phyloP scores from a whole-genome alignment of 352 stramenopile species.

The Pseudoperonospora humuli region DNA sequence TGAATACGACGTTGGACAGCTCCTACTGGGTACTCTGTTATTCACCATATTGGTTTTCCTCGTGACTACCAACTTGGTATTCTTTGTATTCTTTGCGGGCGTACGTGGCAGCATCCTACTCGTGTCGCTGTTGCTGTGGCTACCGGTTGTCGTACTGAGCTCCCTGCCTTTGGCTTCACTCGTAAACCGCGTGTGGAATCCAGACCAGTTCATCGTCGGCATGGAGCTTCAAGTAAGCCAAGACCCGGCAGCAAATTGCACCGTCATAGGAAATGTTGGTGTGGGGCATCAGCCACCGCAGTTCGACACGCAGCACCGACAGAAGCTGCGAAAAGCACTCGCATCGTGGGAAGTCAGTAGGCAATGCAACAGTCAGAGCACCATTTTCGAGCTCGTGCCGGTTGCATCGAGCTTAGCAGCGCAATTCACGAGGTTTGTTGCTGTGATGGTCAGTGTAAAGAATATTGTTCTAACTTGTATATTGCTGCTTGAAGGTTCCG shows the following conservation, averaged over 20 bases:
- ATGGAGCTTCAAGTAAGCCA: constrained; percentile 22
- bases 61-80: constrained; percentile 90
- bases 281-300: constrained; percentile 8
- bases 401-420: constrained; percentile 13
- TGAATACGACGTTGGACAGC: constrained; percentile 85
- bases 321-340: constrained; percentile 12
- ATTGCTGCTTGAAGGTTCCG: constrained; percentile 9
- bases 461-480: background rate
- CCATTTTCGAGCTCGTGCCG: constrained; percentile 19
- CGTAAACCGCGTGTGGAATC: constrained; percentile 28
- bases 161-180: constrained; percentile 44
- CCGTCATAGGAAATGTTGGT: constrained; percentile 13
- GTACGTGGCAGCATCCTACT: constrained; percentile 49
- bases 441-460: background rate
- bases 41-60: constrained; percentile 91
- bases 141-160: constrained; percentile 44
- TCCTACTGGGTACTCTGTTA: constrained; percentile 89
- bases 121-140: constrained; percentile 33
- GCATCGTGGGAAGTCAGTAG: constrained; percentile 7
- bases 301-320: constrained; percentile 17
- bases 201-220: constrained; percentile 30
- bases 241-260: background rate
- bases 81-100: constrained; percentile 89
- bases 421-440: constrained; percentile 26
- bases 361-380: background rate